A percentile compares a stretch with the other conserved stretches of the same genome.
Conservation (phyloP, 805 yeast species). For the Saturnispora halmiae region DNA sequence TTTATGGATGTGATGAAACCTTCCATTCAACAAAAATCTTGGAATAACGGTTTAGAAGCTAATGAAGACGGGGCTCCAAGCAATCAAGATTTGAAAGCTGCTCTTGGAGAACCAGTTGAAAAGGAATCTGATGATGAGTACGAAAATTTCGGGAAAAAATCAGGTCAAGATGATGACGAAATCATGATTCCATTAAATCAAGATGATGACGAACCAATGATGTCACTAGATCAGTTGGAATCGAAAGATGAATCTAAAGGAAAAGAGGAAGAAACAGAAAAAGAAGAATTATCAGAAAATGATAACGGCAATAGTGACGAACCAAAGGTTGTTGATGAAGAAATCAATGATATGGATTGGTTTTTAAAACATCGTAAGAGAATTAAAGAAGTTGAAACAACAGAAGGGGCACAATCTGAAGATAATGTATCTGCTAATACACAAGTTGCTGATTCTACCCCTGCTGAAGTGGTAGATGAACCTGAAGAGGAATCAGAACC, state of each 20-base stretch:
- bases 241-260: background rate
- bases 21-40: constrained; percentile 55
- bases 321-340: constrained; percentile 26
- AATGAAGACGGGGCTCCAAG: constrained; percentile 40
- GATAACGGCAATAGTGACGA: constrained; percentile 22
- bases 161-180: constrained; percentile 30
- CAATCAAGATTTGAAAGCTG: constrained; percentile 35
- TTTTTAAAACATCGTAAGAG: constrained; percentile 64
- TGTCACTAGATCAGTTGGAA: constrained; percentile 2
- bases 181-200: constrained; percentile 31
- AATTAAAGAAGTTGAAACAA: constrained; percentile 36
- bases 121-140: constrained; percentile 45
- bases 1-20: constrained; percentile 80
- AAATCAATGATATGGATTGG: constrained; percentile 81
- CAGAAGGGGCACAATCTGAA: constrained; percentile 8
- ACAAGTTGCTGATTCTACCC: background rate
- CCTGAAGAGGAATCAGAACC: constrained; percentile 4
- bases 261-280: constrained; percentile 41
- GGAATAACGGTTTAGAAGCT: constrained; percentile 58
- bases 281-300: constrained; percentile 50
- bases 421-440: too few relatives aligned
- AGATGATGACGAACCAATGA: constrained; percentile 25
- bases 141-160: constrained; percentile 34
- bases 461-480: background rate
- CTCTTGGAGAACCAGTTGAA: constrained; percentile 25